phyloP scores from a whole-genome alignment of 371 early-diverging fungal genomes.

The Mortierella sp. region DNA sequence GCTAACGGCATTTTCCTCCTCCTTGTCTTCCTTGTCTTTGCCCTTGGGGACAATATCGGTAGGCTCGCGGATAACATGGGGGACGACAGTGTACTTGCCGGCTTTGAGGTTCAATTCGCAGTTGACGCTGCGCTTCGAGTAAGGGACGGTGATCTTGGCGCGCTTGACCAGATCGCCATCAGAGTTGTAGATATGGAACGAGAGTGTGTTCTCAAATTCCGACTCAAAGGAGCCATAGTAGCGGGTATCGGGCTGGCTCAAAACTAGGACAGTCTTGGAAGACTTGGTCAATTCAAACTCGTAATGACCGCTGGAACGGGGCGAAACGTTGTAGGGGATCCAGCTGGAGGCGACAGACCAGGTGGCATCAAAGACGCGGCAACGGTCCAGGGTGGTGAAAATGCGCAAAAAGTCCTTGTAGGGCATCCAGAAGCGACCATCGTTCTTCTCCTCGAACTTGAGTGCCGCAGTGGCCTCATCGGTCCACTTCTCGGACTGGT shows the following conservation, averaged over 20 bases:
- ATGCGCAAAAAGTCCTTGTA: conserved; percentile 60
- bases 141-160: conserved; percentile 44
- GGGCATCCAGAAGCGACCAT: conserved; percentile 65
- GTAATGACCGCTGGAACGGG: conserved; percentile 50
- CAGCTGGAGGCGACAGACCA: conserved; percentile 57
- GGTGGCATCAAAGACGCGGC: conserved; percentile 56
- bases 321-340: conserved; percentile 59
- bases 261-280: conserved; percentile 34
- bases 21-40: background rate
- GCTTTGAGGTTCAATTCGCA: conserved; percentile 48
- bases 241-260: conserved; percentile 56
- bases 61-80: conserved; percentile 41
- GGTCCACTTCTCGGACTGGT: conserved; percentile 59
- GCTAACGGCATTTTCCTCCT: conserved; percentile 39
- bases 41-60: conserved; percentile 20
- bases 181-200: conserved; percentile 49
- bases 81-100: conserved; percentile 48
- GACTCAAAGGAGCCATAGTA: conserved; percentile 50
- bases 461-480: conserved; percentile 55
- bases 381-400: conserved; percentile 55
- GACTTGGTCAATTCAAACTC: conserved; percentile 30
- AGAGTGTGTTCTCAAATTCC: conserved; percentile 43
- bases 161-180: conserved; percentile 37
- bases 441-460: conserved; percentile 56
- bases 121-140: conserved; percentile 47